Base-by-base conservation (phyloP, 441 rosid genomes). In the Gossypium gossypioides region DNA sequence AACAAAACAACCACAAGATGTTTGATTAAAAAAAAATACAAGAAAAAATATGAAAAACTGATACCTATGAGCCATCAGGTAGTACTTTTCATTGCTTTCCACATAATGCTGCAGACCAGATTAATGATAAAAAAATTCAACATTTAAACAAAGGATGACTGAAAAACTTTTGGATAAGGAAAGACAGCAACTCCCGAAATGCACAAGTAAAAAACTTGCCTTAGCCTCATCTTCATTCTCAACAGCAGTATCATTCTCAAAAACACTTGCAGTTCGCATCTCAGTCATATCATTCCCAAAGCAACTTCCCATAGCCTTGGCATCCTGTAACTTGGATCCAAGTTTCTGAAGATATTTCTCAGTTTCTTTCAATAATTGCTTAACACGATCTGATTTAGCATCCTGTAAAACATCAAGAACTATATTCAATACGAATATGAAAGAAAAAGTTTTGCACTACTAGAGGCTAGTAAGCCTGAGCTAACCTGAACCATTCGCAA, bases 71-170 rank as follows among this genome's bases (percentile, higher is more conserved):
- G 98, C 98, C 98, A 93, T 93, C 86, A 89, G 5, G 74, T 93
- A 93, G 84, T 93, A 93, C 80, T 93, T 93, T 78, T 93, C 98
- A 77, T 93, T 93, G 89, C 98, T 93, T 81, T 93, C 98, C 87
- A 87, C 51, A 76, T 91, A 93, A 78, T 93, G 97, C 98, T 93
- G 96, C 87, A 78, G 78, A 78, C 22, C 74, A 77, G 15, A 77
- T 73, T 21, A 42, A 69, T 61, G 57, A 50, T 32, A 48, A 46
- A 18, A 27, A 72, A 52, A 68, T 18, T 52, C 10, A 54, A 68
- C n/a, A 44, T 58, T 58, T 58, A 27, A 58, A 29, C 18, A 22
- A 58, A 42, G 4, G 18, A 52, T 22, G 21, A 55, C 10, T 9
- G 4, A 40, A 40, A 64, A 73, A 24, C 32, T 46, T 48, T 4